Conservation (phyloP, 257 asterid species). For the Datura wrightii region DNA sequence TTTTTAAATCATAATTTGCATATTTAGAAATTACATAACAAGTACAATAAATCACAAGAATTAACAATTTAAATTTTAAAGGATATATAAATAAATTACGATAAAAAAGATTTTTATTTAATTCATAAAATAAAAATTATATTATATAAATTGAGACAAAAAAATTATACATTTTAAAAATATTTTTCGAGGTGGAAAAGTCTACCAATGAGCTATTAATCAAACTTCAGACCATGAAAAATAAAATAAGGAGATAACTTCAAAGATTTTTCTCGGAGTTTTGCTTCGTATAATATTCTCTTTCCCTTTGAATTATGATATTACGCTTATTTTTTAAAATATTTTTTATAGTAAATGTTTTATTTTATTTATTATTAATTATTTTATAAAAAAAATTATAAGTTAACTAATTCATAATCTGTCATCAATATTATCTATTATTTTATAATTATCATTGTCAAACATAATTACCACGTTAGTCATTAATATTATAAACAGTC, state of each 20-base stretch:
- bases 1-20: too few relatives aligned
- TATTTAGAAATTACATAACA: too few relatives aligned
- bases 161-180: too few relatives aligned
- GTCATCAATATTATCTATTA: neutral
- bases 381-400: neutral
- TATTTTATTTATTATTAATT: neutral
- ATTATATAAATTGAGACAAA: too few relatives aligned
- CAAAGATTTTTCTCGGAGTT: neutral
- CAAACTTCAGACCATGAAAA: neutral
- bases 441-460: neutral
- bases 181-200: neutral
- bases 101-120: too few relatives aligned
- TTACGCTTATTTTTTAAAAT: neutral
- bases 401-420: neutral
- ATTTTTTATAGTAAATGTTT: neutral
- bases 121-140: too few relatives aligned
- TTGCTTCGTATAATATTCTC: neutral
- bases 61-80: too few relatives aligned
- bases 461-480: neutral
- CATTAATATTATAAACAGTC: too few relatives aligned
- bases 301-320: neutral
- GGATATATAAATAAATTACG: too few relatives aligned
- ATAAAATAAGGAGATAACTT: neutral
- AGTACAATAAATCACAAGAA: too few relatives aligned
- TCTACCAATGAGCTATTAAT: neutral